phyloP scores from a whole-genome alignment of 1,139 yeast genomes.

The Suhomyces terraborum region DNA sequence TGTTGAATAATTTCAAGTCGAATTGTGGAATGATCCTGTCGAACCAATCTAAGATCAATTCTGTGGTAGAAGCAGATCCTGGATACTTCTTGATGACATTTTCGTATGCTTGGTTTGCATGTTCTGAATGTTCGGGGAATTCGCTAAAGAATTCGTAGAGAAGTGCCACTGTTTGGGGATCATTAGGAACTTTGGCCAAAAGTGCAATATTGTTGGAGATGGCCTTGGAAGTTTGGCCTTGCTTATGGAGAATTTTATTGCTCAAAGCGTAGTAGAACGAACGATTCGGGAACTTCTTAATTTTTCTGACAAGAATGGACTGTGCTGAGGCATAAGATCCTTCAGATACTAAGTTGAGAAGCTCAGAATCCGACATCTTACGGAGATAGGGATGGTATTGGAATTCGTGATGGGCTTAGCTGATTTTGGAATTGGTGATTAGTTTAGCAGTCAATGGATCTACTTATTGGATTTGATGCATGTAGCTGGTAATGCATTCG shows the following conservation, averaged over 20 bases:
- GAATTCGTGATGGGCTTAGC: too few species aligned
- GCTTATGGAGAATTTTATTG: constrained; percentile 43
- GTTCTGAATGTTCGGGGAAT: constrained; percentile 30
- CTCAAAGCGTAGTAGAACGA: constrained; percentile 56
- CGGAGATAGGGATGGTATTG: constrained; percentile 1
- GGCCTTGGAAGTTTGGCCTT: constrained; percentile 49
- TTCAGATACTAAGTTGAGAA: constrained; percentile 50
- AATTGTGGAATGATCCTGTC: constrained; percentile 36
- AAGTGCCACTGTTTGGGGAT: constrained; percentile 52
- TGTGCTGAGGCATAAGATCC: constrained; percentile 59
- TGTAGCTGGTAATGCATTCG: too few species aligned
- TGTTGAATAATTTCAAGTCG: constrained; percentile 26
- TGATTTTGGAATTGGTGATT: too few species aligned
- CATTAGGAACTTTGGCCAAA: constrained; percentile 52
- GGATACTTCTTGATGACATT: constrained; percentile 59
- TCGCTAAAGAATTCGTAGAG: constrained; percentile 40
- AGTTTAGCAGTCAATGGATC: too few species aligned
- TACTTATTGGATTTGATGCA: too few species aligned
- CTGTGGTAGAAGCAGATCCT: constrained; percentile 19
- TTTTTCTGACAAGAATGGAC: constrained; percentile 48
- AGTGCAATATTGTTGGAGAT: constrained; percentile 43
- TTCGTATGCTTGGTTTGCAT: constrained; percentile 52
- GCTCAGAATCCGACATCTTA: constrained; percentile 30
- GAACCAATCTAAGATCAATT: constrained; percentile 52
- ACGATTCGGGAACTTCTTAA: constrained; percentile 57